Conservation (phyloP, 2,329 filamentous ascomycete genomes). For the Rhexocercosporidium sp. region DNA sequence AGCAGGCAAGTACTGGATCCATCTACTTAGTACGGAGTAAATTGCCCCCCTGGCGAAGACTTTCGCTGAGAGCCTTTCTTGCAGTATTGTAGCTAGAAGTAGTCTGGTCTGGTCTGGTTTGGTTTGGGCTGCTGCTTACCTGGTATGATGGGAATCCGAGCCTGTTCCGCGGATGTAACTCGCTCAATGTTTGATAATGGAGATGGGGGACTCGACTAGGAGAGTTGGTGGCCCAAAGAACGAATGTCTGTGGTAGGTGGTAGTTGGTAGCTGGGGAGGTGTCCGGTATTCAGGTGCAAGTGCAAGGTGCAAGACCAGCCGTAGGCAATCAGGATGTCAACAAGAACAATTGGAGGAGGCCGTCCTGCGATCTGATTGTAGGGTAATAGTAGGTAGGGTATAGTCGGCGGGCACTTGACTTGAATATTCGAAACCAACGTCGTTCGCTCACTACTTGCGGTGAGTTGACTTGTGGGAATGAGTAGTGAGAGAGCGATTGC, state of each 20-base stretch:
- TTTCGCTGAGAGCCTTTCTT: neutral
- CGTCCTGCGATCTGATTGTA: conserved; percentile 2
- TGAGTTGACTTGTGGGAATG: neutral
- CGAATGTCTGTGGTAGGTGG: neutral
- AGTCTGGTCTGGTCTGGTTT: neutral
- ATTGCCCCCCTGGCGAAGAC: no score
- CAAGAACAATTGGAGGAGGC: neutral
- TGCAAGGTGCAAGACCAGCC: neutral
- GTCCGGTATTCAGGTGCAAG: conserved; percentile 1
- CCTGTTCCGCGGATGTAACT: neutral
- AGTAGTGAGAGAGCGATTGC: neutral
- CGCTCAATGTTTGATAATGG: neutral
- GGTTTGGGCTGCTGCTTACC: no score
- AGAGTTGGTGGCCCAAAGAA: conserved; percentile 1
- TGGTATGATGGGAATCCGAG: neutral
- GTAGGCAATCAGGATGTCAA: neutral
- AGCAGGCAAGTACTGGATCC: neutral
- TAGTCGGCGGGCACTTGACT: neutral
- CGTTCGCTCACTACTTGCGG: neutral
- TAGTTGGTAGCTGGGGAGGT: neutral
- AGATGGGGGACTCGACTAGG: neutral
- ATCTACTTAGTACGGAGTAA: no score
- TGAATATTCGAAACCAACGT: neutral
- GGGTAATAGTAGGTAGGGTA: neutral
- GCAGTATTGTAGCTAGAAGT: neutral